Base-by-base conservation (phyloP, 331 rosid genomes). In the Dryas integrifolia region DNA sequence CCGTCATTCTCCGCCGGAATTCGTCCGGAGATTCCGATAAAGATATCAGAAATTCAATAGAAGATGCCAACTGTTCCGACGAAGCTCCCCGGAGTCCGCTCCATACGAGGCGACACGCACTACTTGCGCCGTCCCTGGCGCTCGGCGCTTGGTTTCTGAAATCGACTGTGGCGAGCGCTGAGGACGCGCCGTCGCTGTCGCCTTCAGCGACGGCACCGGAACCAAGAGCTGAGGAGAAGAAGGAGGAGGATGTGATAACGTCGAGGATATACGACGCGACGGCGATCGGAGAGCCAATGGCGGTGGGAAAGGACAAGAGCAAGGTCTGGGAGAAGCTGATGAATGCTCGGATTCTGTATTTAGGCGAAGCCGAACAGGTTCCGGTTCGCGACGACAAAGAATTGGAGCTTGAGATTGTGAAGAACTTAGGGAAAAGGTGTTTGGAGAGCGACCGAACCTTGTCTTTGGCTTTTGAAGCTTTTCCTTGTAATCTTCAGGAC, bases 291-390 rank as follows among this genome's bases (percentile, higher is more conserved):
- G 98, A 94, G 76, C 98, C 98, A 35, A 55, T 80, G 84, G 96
- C 98, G 56, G 77, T 89, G 59, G 98, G 98, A 70, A 94, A 91
- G 72, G 97, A 91, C 73, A 91, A 89, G 77, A 58, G 69, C 69
- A 94, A 89, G 73, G 91, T 91, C 52, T 91, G 97, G 98, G 97
- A 94, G 85, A 94, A 94, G 91, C 47, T 94, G 84, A 88, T 89
- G 96, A 89, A 80, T 69, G 87, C 96, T 72, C 78, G 96, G 69
- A 84, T 94, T 40, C 87, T 94, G 47, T 94, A 94, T 70, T 77
- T 94, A 47, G 98, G 98, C 21, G 98, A 94, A 81, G 96, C 98
- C 8, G 98, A 94, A 62, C 96, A 84, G 76, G 98, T 94, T 72
- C 98, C 98, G 13, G 83, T 91, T 74, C 86, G 84, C 6, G 98